Evolutionary conservation across 805 yeast genomes (phyloP).

Genomic region (Tetrapisispora phaffii): DNA sequence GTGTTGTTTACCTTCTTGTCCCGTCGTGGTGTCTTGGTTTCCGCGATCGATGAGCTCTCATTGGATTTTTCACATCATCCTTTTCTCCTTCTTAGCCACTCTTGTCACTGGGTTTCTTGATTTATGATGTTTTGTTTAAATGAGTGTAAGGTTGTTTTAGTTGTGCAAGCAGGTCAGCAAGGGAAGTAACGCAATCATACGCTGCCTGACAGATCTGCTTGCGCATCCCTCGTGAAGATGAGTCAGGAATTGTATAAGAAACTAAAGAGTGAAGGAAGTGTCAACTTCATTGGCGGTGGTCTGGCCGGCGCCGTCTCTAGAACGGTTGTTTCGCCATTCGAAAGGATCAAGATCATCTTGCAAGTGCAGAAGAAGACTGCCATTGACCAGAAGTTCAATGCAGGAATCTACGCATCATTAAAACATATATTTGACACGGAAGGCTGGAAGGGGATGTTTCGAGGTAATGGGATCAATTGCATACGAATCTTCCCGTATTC

Average conservation of each 20-base stretch:
- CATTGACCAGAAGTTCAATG: slow-evolving; percentile 34
- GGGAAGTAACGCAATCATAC: no score
- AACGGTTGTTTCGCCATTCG: slow-evolving; percentile 91
- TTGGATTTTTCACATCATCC: no score
- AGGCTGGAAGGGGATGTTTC: slow-evolving; percentile 79
- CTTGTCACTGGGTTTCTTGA: no score
- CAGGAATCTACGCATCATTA: slow-evolving; percentile 72
- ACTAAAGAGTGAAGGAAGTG: neutral
- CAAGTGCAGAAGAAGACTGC: slow-evolving; percentile 61
- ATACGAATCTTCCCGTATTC: slow-evolving; percentile 85
- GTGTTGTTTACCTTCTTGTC: no score
- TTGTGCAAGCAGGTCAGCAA: no score
- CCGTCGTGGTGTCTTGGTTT: no score
- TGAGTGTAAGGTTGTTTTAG: no score
- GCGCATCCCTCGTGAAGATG: neutral
- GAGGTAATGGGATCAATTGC: slow-evolving; percentile 90
- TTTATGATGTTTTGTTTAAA: no score
- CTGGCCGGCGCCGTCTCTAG: slow-evolving; percentile 74
- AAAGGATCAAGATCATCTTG: slow-evolving; percentile 81
- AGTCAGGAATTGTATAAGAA: neutral
- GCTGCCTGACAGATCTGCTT: neutral
- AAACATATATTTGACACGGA: slow-evolving; percentile 76
- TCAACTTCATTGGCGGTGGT: slow-evolving; percentile 56
- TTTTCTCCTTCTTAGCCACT: no score
- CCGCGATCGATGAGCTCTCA: no score